Evolutionary conservation across 192 early-diverging fungal species (phyloP), one percentile per base, ranked within the genome.

Genomic region (Coemansia sp.): DNA sequence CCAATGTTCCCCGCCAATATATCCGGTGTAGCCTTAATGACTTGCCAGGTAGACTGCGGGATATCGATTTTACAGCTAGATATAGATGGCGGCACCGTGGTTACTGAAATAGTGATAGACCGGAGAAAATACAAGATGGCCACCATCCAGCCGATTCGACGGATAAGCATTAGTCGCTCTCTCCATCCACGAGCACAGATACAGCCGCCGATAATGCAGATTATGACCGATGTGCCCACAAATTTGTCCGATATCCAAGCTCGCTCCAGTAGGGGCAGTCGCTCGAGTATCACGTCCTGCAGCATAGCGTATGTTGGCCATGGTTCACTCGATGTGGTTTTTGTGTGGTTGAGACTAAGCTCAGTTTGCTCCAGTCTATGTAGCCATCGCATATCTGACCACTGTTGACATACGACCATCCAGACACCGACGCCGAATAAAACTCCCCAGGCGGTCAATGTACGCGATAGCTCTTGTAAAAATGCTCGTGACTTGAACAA

Each of bases 111-210:
- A 0, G 87, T 88, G 14, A 89, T 62, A 2, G 82, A 84, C 46
- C 88, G 76, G 45, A 86, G 70, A 31, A 89, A 67, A 53, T 89
- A 89, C 51, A 89, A 61, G 2, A 77, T 63, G 5, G 80, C 81
- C 48, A 89, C 80, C 64, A 89, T 78, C 78, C 86, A 87, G 3
- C 68, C 73, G 32, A 82, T 75, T 0, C 88, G 75, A 12, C 88
- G 79, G 3, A 89, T 27, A n/a, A 87, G 65, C 63, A 85, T 84
- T 57, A 85, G 70, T 2, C 86, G 76, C 32, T 77, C 65, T 1
- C 84, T 78, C 88, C 88, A 89, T 21, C 82, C 77, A 9, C 68
- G 65, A 3, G 75, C 79, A 41, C 80, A 63, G 14, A 76, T 6
- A 3, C 69, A 72, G 59, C 85, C 79, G 5, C 76, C 81, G 10